These are phyloP conservation scores for Peronospora farinosa DNA, from an alignment of 352 stramenopile genomes.

Conservation along the genomic window DNA sequence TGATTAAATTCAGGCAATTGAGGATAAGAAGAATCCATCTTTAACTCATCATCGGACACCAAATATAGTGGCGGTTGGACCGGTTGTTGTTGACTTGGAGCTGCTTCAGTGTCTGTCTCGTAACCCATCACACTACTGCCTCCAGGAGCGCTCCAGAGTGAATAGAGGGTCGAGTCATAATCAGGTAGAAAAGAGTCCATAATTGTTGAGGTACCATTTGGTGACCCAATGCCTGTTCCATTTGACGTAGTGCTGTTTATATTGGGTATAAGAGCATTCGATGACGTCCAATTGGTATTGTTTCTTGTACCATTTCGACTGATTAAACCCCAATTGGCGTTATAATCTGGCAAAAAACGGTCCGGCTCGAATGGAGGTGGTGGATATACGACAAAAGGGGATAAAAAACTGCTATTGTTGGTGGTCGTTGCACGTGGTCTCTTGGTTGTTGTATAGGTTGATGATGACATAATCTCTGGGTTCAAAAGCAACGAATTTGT, in stretches of 20 bases:
- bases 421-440: constrained; percentile 18
- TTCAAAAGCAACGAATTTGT: constrained; percentile 21
- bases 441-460: constrained; percentile 13
- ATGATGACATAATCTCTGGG: constrained; percentile 8
- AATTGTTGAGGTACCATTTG: constrained; percentile 42
- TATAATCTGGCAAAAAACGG: constrained; percentile 47
- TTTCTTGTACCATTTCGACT: constrained; percentile 11
- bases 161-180: constrained; percentile 65
- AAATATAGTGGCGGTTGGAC: constrained; percentile 34
- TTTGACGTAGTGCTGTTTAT: constrained; percentile 9
- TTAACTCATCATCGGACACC: constrained; percentile 54
- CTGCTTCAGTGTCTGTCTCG: constrained; percentile 34
- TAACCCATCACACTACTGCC: constrained; percentile 42
- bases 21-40: constrained; percentile 57
- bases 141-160: constrained; percentile 52
- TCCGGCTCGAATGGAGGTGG: constrained; percentile 34
- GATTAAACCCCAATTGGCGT: constrained; percentile 30
- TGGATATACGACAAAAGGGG: constrained; percentile 23
- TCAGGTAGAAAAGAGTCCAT: constrained; percentile 55
- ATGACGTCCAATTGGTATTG: constrained; percentile 8
- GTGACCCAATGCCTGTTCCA: constrained; percentile 30
- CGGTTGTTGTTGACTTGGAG: constrained; percentile 17
- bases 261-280: constrained; percentile 1
- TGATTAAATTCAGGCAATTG: constrained; percentile 66
- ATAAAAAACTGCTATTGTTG: constrained; percentile 19